Base-by-base conservation (phyloP, 2,329 filamentous ascomycete genomes). In the Onygena corvina region DNA sequence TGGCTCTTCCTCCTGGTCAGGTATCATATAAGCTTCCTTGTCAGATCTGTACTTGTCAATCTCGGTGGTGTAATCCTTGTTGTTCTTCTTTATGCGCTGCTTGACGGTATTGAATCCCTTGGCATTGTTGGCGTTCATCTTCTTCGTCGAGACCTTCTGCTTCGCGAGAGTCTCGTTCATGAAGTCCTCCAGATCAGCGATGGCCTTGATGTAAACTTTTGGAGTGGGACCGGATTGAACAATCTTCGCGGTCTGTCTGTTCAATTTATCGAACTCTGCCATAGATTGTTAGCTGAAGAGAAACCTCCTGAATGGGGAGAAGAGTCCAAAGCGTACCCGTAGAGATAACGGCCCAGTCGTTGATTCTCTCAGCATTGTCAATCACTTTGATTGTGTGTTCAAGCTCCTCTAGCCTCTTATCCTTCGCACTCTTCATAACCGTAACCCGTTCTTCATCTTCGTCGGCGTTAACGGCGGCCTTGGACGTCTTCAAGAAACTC, bases 31-130 rank as follows among this genome's bases (percentile, higher is more conserved):
- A 14, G 72, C 81, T 56, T 90, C 87, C 68, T 90, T 87, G 67
- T 94, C 80, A 55, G 79, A 82, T 58, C 85, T 78, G 74, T 90
- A 98, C 56, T 82, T 78, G 59, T 94, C 87, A 60, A 98, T 83
- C 63, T 94, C 86, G 54, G 77, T 74, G 63, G 86, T 80, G 71
- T 90, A 90, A 56, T 96, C 90, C 72, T 94, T 93, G 77, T 90
- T 94, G 72, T 90, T 90, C 79, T 95, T 96, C 80, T 90, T 89
- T 74, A 98, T 87, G 72, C 89, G 89, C 70, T 98, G 92, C 73
- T 95, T 94, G 63, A 96, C 86, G 54, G 89, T 87, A 68, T 96
- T 98, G 62, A 98, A 79, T 62, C 89, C 88, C 71, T 88, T 86
- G 57, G 88, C 84, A 65, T 90, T 93, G 64, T 83, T 92, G 54